Conservation (phyloP, 345 rosid species). For the Kandelia obovata region DNA sequence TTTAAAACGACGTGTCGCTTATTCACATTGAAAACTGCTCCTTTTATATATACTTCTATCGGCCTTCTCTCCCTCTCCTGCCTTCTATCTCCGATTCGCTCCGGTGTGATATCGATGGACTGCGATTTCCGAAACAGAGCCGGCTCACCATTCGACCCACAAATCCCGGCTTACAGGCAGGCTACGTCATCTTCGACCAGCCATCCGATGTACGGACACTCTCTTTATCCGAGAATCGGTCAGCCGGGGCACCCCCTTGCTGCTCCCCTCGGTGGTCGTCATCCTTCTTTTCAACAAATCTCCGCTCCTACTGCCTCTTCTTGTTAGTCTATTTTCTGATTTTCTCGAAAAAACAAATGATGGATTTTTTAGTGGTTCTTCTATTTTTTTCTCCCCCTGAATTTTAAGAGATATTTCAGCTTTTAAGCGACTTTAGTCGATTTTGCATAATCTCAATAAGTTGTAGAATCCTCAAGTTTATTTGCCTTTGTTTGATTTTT, state of each 20-base stretch:
- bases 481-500: neutral
- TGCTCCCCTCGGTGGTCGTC: slow-evolving; percentile 42
- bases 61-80: too few relatives aligned
- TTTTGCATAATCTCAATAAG: too few relatives aligned
- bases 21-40: too few relatives aligned
- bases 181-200: slow-evolving; percentile 35
- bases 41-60: too few relatives aligned
- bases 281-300: slow-evolving; percentile 34
- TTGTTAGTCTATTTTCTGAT: slow-evolving; percentile 32
- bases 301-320: slow-evolving; percentile 42
- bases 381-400: too few relatives aligned
- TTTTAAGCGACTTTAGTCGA: too few relatives aligned
- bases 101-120: slow-evolving; percentile 27
- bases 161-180: slow-evolving; percentile 39
- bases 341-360: too few relatives aligned
- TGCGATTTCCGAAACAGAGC: slow-evolving; percentile 54
- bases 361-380: too few relatives aligned
- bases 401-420: neutral
- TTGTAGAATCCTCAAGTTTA: neutral
- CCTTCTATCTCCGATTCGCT: too few relatives aligned
- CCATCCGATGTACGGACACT: slow-evolving; percentile 50
- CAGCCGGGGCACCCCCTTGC: slow-evolving; percentile 41
- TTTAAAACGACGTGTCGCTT: too few relatives aligned
- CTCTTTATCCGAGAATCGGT: slow-evolving; percentile 67
- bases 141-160: slow-evolving; percentile 33